Base-by-base conservation (phyloP, 208 protist species). In the Naegleria fowleri region DNA sequence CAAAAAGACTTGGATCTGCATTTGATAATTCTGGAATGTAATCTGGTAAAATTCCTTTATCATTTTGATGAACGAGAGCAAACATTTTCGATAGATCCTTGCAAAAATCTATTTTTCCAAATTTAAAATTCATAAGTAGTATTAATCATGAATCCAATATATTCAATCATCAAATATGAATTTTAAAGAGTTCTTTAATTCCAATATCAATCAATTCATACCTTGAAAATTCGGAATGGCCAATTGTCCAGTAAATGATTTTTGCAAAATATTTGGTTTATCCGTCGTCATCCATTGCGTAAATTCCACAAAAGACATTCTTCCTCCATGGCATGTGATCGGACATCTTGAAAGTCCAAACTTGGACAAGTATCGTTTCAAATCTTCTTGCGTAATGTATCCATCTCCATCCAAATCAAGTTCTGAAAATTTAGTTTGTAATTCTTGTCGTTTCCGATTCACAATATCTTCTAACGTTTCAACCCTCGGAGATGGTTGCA, bases 11-110 rank as follows among this genome's bases (percentile, higher is more conserved):
- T n/a, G 48, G 43, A 89, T 89, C 48, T 19, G 25, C 86, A 52
- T 38, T 67, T 25, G n/a, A 41, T 43, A 89, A 40, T 29, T 89
- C 86, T 25, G 86, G 86, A 67, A 89, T 89, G 39, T 89, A 89
- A 67, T n/a, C 6, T 19, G 86, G n/a, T 22, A 67, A 48, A n/a
- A n/a, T 41, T 38, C 86, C 86, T 4, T 38, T 13, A 36, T 19
- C 19, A 29, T 67, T 52, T 38, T 55, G n/a, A n/a, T 41, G 51
- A 33, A 40, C 19, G 29, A 33, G 2, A 19, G 38, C 43, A 67
- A 39, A 67, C 15, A 89, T 55, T 38, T 67, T 36, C 16, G 5
- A n/a, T 19, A 89, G 0, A 38, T 89, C 29, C 0, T 89, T 13
- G 39, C 48, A 89, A 40, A 89, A 89, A 19, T 40, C 48, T 67